Conservation (phyloP, 495 filamentous ascomycete species). For the Penicillium verhagenii region DNA sequence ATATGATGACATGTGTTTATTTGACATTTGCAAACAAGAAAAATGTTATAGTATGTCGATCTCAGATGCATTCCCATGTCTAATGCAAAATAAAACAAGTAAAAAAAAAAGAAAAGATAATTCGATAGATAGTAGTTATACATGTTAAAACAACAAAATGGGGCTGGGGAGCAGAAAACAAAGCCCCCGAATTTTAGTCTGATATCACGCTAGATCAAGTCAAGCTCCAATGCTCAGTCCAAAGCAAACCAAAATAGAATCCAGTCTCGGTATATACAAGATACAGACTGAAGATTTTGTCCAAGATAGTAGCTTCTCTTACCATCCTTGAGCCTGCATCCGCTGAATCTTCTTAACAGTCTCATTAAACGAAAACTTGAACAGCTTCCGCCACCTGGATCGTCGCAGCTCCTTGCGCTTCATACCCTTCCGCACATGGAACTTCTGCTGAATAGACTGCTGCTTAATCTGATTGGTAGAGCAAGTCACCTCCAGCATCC, state of each 20-base stretch:
- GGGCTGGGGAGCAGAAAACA: background rate
- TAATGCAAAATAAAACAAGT: conserved; percentile 19
- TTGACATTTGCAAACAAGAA: conserved; percentile 9
- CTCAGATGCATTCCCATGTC: conserved; percentile 27
- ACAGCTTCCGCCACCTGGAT: conserved; percentile 42
- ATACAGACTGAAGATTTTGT: background rate
- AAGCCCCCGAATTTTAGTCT: background rate
- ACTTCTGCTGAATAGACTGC: conserved; percentile 29
- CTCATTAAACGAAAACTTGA: conserved; percentile 42
- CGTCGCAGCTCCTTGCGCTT: conserved; percentile 35
- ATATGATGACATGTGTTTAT: conserved; percentile 8
- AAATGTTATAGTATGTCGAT: background rate
- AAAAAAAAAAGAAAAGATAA: conserved; percentile 9
- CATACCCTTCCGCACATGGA: conserved; percentile 40
- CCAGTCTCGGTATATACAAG: conserved; percentile 21
- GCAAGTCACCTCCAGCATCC: conserved; percentile 23
- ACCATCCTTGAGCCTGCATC: conserved; percentile 50
- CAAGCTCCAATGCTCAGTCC: conserved; percentile 2
- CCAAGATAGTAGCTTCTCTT: conserved; percentile 3
- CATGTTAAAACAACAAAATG: conserved; percentile 4
- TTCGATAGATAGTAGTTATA: conserved; percentile 4
- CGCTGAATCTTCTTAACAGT: conserved; percentile 44
- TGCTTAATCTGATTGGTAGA: conserved; percentile 28
- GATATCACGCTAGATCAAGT: background rate
- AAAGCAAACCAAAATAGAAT: no score